Percentiles rank a stretch among this genome's conserved stretches.
phyloP scores from a whole-genome alignment of 257 asterid species.

The Nicotiana noctiflora region DNA sequence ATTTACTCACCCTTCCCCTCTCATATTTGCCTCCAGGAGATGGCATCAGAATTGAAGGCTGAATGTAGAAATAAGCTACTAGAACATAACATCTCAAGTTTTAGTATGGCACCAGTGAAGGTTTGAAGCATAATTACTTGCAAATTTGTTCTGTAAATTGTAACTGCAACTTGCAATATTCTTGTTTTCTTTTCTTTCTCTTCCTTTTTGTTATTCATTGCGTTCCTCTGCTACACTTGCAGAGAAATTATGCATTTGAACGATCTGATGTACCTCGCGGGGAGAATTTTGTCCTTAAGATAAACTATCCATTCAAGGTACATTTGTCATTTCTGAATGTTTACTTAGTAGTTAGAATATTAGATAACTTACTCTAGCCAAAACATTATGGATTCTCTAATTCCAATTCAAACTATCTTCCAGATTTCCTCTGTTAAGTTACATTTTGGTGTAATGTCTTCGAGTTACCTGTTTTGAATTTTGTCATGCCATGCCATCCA shows the following conservation, averaged over 20 bases:
- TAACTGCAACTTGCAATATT: conserved; percentile 3
- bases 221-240: conserved; percentile 14
- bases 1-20: conserved; percentile 2
- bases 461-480: conserved; percentile 19
- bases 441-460: conserved; percentile 13
- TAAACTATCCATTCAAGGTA: conserved; percentile 87
- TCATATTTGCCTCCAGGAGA: conserved; percentile 39
- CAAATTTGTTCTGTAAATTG: conserved; percentile 14
- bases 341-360: neutral
- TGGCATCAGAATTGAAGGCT: conserved; percentile 70
- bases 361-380: neutral
- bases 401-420: neutral
- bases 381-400: neutral
- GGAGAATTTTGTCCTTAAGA: conserved; percentile 76
- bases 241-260: conserved; percentile 97
- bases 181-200: neutral
- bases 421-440: conserved; percentile 4
- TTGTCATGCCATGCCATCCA: conserved; percentile 20
- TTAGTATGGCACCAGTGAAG: conserved; percentile 87
- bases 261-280: conserved; percentile 79
- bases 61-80: conserved; percentile 55
- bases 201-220: conserved; percentile 2
- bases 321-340: neutral
- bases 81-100: conserved; percentile 57
- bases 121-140: conserved; percentile 30